Conservation (phyloP, 2,329 filamentous ascomycete genomes). For the Apiospora malaysiana region DNA sequence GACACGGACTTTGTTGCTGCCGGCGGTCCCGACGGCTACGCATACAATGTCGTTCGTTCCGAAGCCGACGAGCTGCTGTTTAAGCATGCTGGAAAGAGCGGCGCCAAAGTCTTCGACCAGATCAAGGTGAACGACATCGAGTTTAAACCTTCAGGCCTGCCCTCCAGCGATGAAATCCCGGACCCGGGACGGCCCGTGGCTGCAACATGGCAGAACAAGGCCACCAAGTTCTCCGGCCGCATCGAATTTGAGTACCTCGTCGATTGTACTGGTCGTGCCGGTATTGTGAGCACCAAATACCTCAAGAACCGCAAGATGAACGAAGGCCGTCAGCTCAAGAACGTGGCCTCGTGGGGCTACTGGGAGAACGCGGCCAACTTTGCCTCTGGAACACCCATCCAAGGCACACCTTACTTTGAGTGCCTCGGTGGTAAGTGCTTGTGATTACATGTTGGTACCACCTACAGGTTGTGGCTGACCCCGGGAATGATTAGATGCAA, state of each 20-base stretch:
- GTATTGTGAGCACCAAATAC: slow-evolving; percentile 54
- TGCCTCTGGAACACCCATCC: slow-evolving; percentile 29
- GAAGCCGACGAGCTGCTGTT: slow-evolving; percentile 53
- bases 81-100: slow-evolving; percentile 45
- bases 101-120: slow-evolving; percentile 49
- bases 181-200: slow-evolving; percentile 42
- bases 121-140: slow-evolving; percentile 43
- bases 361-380: slow-evolving; percentile 46
- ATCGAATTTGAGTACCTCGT: slow-evolving; percentile 56
- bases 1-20: slow-evolving; percentile 50
- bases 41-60: slow-evolving; percentile 55
- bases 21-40: slow-evolving; percentile 44
- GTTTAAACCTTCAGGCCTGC: slow-evolving; percentile 32
- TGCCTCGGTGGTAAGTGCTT: background rate
- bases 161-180: background rate
- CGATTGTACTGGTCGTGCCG: slow-evolving; percentile 53
- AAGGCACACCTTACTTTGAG: slow-evolving; percentile 2
- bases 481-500: slow-evolving; percentile 42
- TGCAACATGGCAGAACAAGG: slow-evolving; percentile 38
- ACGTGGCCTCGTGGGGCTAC: slow-evolving; percentile 56
- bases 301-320: slow-evolving; percentile 55
- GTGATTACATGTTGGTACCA: background rate
- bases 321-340: slow-evolving; percentile 48
- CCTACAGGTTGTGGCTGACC: too few species aligned
- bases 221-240: slow-evolving; percentile 41